Evolutionary conservation across 768 basidiomycete genomes (phyloP), one percentile per base, ranked within the genome.

Genomic region (Pleurotus tuoliensis): DNA sequence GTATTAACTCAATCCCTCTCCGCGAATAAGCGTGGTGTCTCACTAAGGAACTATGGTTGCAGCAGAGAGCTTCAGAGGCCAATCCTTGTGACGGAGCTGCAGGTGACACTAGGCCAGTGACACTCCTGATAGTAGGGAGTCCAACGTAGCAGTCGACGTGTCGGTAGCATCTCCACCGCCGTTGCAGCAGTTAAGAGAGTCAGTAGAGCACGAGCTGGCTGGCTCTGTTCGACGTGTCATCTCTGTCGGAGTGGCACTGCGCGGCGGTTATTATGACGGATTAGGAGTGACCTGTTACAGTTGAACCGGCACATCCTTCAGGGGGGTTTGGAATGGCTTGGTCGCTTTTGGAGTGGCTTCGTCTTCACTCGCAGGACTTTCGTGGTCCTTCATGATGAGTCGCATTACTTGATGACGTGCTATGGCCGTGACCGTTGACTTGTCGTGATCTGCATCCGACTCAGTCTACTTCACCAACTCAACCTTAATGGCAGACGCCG

Each of bases 21-120:
- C 8, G 5, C 15, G 41, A 43, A 12, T n/a, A 40, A 16, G 24
- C 50, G 62, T 55, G 58, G 67, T 63, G 62, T 2, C 41, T 43
- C 20, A 43, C 41, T n/a, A 69, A 70, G 56, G 43, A 57, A 55
- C 69, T 68, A 37, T 59, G 56, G 22, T 63, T 62, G 69, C 69
- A 72, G 63, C 70, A 71, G 41, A 69, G 67, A 15, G 67, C 30
- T 8, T 30, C 9, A 8, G 63, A 47, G 51, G 7, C 69, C 69
- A 51, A 71, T 53, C 51, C 68, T 56, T 20, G 60, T 58, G 53
- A 73, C 62, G 18, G 72, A 71, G 43, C 61, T 63, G 64, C 72
- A 74, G 51, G 53, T 67, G 8, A 73, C 62, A 41, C 34, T 9
- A 64, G 58, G 37, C 58, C 65, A 38, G 57, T 64, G 27, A 67